phyloP scores from a whole-genome alignment of 305 asterid genomes.

The Andrographis paniculata region DNA sequence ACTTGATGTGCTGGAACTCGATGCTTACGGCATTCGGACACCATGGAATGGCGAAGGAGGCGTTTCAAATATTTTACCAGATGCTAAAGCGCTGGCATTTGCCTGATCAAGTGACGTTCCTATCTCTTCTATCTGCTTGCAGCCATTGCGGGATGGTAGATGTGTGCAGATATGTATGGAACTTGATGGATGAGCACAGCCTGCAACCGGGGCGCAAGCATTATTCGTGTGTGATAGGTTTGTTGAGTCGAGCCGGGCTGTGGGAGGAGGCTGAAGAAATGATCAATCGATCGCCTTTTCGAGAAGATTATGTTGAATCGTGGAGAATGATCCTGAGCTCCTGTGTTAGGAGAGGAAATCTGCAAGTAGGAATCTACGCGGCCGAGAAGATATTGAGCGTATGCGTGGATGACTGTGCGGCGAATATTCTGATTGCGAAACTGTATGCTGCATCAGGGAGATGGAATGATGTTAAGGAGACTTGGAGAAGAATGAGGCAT shows the following conservation, averaged over 20 bases:
- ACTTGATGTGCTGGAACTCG: slow-evolving; percentile 79
- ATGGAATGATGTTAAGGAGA: slow-evolving; percentile 52
- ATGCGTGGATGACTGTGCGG: slow-evolving; percentile 43
- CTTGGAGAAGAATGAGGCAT: slow-evolving; percentile 46
- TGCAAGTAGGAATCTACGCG: slow-evolving; percentile 37
- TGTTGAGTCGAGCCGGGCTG: slow-evolving; percentile 65
- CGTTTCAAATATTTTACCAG: slow-evolving; percentile 39
- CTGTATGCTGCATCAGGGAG: slow-evolving; percentile 54
- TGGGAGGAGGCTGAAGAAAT: slow-evolving; percentile 65
- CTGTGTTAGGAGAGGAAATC: slow-evolving; percentile 40
- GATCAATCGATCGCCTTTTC: slow-evolving; percentile 43
- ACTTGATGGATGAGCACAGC: slow-evolving; percentile 45
- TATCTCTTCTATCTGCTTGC: slow-evolving; percentile 67
- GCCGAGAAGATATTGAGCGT: slow-evolving; percentile 41
- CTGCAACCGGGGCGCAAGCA: slow-evolving; percentile 62
- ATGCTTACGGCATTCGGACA: slow-evolving; percentile 67
- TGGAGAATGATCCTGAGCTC: slow-evolving; percentile 70
- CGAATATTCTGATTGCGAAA: slow-evolving; percentile 42
- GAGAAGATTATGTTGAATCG: slow-evolving; percentile 36
- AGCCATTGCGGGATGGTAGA: slow-evolving; percentile 70
- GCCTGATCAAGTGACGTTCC: slow-evolving; percentile 64
- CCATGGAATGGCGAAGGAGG: slow-evolving; percentile 59
- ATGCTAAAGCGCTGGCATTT: slow-evolving; percentile 40
- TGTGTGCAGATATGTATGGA: slow-evolving; percentile 50
- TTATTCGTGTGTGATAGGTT: slow-evolving; percentile 63